A percentile compares a stretch with the other conserved stretches of the same genome.
Evolutionary conservation across 2,329 filamentous ascomycete genomes (phyloP).

Genomic region (Pseudodiploospora longispora): DNA sequence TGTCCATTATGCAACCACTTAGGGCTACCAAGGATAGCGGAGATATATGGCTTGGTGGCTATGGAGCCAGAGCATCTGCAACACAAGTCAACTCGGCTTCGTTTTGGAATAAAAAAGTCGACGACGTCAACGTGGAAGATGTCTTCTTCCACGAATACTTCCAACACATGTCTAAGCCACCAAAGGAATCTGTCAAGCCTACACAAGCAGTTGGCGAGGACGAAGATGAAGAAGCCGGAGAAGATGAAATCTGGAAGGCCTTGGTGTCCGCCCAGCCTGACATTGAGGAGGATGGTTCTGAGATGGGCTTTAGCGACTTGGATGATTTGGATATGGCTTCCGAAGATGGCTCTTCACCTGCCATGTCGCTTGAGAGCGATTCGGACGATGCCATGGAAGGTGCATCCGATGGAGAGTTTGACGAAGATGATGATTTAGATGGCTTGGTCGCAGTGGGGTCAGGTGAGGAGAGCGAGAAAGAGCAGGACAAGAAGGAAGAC

Average conservation of each 20-base stretch:
- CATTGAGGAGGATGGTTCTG: constrained; percentile 39
- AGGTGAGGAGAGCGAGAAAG: constrained; percentile 50
- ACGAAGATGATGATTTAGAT: constrained; percentile 11
- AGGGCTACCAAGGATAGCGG: constrained; percentile 42
- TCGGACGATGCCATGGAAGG: constrained; percentile 37
- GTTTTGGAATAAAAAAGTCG: constrained; percentile 88
- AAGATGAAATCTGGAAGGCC: constrained; percentile 87
- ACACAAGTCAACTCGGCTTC: constrained; percentile 67
- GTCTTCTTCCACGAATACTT: constrained; percentile 99
- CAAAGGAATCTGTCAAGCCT: constrained; percentile 45
- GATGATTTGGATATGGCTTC: constrained; percentile 43
- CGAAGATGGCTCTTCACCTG: constrained; percentile 34
- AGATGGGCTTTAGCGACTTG: constrained; percentile 39
- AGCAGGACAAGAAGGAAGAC: constrained; percentile 22
- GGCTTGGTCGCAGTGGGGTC: constrained; percentile 33
- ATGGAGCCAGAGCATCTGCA: constrained; percentile 27
- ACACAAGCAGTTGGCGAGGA: constrained; percentile 39
- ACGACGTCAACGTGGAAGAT: constrained; percentile 83
- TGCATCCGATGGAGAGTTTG: constrained; percentile 12
- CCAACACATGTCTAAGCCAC: constrained; percentile 58
- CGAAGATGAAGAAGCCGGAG: constrained; percentile 46
- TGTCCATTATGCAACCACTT: constrained; percentile 95
- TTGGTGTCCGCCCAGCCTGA: constrained; percentile 76
- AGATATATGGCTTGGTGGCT: constrained; percentile 49
- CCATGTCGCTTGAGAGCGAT: constrained; percentile 33